Percentiles rank a stretch among this genome's conserved stretches.
Evolutionary conservation across 176 grass and related monocot genomes (phyloP).

Genomic region (Typha latifolia): DNA sequence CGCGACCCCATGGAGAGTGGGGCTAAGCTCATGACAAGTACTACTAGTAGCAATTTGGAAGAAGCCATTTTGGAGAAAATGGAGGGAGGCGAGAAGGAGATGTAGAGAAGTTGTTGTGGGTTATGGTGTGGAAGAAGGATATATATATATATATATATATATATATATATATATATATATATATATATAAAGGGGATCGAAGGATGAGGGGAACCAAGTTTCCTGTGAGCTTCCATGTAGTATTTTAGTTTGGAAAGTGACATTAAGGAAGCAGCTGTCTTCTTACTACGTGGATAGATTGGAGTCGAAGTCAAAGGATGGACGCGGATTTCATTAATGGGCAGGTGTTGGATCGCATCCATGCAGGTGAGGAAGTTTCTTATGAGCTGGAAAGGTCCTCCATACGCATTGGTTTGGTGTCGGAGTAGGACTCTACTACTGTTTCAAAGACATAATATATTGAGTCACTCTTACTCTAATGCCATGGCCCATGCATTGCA

Average conservation of each 20-base stretch:
- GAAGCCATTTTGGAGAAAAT: slow-evolving; percentile 27
- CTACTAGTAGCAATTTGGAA: slow-evolving; percentile 1
- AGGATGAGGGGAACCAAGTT: not conserved
- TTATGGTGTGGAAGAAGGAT: not conserved
- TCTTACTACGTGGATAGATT: not conserved
- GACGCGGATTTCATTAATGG: not conserved
- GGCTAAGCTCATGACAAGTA: slow-evolving; percentile 23
- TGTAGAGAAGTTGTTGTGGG: not conserved
- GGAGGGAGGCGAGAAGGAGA: not conserved
- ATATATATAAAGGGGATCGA: no score
- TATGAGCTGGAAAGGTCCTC: no score
- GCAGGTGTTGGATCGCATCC: not conserved
- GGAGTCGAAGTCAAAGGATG: not conserved
- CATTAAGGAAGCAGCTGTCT: not conserved
- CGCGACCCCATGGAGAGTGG: slow-evolving; percentile 13
- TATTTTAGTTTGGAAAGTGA: not conserved
- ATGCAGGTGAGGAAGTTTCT: not conserved
- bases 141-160: not conserved
- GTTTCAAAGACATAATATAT: no score
- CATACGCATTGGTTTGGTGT: no score
- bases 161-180: no score
- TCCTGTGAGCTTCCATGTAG: not conserved
- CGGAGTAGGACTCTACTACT: no score
- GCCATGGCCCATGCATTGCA: no score
- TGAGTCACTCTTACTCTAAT: no score